Evolutionary conservation across 2,329 filamentous ascomycete genomes (phyloP).

Genomic region (Drechslera avenae): DNA sequence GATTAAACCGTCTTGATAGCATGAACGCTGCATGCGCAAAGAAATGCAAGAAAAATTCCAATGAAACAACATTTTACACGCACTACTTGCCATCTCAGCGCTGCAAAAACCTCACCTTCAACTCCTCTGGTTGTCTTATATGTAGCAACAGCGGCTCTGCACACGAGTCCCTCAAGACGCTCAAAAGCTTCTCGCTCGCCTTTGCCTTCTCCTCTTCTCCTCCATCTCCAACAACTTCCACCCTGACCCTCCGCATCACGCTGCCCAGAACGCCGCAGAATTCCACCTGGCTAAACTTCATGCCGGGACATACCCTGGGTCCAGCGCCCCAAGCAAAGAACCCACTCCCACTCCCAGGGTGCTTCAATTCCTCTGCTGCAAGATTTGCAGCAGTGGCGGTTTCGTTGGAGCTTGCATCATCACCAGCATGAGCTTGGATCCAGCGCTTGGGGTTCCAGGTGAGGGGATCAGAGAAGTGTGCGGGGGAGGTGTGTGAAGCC

Average conservation of each 20-base stretch:
- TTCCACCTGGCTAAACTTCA: constrained; percentile 63
- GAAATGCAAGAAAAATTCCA: too few species aligned
- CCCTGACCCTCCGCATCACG: constrained; percentile 16
- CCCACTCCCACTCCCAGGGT: constrained; percentile 1
- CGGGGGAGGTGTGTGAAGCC: constrained; percentile 35
- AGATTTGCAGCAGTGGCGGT: neutral
- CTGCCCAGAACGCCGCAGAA: constrained; percentile 54
- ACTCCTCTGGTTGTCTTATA: constrained; percentile 12
- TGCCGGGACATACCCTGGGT: constrained; percentile 58
- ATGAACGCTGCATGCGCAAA: too few species aligned
- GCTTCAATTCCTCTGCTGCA: constrained; percentile 10
- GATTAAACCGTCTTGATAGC: neutral
- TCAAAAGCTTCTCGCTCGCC: constrained; percentile 11
- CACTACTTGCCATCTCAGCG: neutral
- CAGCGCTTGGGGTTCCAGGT: constrained; percentile 45
- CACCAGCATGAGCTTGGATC: constrained; percentile 29
- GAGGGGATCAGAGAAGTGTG: constrained; percentile 29
- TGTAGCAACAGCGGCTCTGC: constrained; percentile 18
- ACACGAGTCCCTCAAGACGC: constrained; percentile 16
- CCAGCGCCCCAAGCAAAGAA: constrained; percentile 58
- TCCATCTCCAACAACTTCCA: constrained; percentile 5
- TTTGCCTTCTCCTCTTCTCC: neutral
- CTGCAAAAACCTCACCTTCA: constrained; percentile 1
- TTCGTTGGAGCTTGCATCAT: constrained; percentile 2
- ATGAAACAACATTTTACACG: too few species aligned